Conservation (phyloP, 805 yeast species). For the Schizosaccharomyces cryophilus region DNA sequence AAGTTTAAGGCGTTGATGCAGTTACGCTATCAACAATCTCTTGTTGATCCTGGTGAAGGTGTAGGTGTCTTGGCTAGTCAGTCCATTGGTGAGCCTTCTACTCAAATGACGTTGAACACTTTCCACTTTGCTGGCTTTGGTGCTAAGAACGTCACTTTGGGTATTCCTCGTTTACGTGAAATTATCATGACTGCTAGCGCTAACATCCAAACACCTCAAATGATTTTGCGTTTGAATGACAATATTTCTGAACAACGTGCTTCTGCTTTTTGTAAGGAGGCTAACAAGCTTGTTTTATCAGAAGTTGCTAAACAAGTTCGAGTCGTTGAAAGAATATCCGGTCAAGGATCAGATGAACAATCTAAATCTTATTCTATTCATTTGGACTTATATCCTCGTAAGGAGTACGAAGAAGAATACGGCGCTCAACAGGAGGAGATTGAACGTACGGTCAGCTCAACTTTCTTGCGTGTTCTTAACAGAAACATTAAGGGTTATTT, state of each 20-base stretch:
- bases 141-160: slow-evolving; percentile 96
- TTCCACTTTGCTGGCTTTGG: slow-evolving; percentile 99
- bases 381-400: slow-evolving; percentile 46
- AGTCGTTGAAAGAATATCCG: slow-evolving; percentile 73
- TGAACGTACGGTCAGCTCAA: slow-evolving; percentile 37
- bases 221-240: slow-evolving; percentile 65
- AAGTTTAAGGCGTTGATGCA: slow-evolving; percentile 84
- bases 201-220: slow-evolving; percentile 91
- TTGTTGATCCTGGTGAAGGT: slow-evolving; percentile 88
- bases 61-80: slow-evolving; percentile 97
- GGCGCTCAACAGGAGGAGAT: slow-evolving; percentile 64
- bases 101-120: slow-evolving; percentile 93
- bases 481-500: not conserved
- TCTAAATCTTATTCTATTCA: slow-evolving; percentile 53
- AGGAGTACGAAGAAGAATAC: slow-evolving; percentile 67
- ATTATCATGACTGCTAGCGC: slow-evolving; percentile 98
- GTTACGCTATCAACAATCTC: slow-evolving; percentile 88
- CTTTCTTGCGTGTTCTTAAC: slow-evolving; percentile 29
- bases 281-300: slow-evolving; percentile 60
- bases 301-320: slow-evolving; percentile 68
- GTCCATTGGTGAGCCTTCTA: slow-evolving; percentile 96
- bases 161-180: slow-evolving; percentile 99
- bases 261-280: slow-evolving; percentile 75
- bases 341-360: slow-evolving; percentile 21
- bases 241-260: slow-evolving; percentile 74